These are phyloP conservation scores for Aureoboletus auriporus DNA, from an alignment of 768 basidiomycete genomes.

Conservation along the genomic window DNA sequence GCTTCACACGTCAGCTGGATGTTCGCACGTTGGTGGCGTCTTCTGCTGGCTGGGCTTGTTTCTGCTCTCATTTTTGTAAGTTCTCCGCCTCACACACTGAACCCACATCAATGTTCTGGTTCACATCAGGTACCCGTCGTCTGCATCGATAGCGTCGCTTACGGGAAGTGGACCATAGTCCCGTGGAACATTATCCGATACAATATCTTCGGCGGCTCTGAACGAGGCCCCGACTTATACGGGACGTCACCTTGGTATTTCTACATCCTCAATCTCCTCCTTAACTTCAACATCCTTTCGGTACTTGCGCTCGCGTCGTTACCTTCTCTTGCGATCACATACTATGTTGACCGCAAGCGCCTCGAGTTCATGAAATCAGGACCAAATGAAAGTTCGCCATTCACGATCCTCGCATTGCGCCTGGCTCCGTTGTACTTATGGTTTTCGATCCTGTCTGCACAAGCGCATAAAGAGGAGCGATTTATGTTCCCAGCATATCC, in stretches of 20 bases:
- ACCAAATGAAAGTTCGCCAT: constrained; percentile 70
- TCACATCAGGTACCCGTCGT: constrained; percentile 77
- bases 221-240: constrained; percentile 87
- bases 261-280: constrained; percentile 82
- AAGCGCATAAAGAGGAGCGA: constrained; percentile 97
- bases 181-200: constrained; percentile 94
- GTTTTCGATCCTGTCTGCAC: constrained; percentile 71
- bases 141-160: constrained; percentile 80
- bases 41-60: constrained; percentile 48
- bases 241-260: constrained; percentile 86
- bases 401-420: constrained; percentile 68
- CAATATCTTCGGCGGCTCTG: constrained; percentile 81
- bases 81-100: not conserved
- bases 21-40: constrained; percentile 52
- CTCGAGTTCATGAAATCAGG: constrained; percentile 52
- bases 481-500: constrained; percentile 97
- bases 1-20: constrained; percentile 51
- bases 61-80: constrained; percentile 65
- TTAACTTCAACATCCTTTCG: constrained; percentile 90
- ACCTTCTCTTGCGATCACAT: constrained; percentile 74
- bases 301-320: constrained; percentile 79
- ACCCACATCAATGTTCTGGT: not conserved
- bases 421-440: constrained; percentile 93
- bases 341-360: constrained; percentile 70
- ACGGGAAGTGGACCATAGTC: constrained; percentile 72